Conservation (phyloP, 1,284 basidiomycete species). For the Tilletiopsis washingtonensis region DNA sequence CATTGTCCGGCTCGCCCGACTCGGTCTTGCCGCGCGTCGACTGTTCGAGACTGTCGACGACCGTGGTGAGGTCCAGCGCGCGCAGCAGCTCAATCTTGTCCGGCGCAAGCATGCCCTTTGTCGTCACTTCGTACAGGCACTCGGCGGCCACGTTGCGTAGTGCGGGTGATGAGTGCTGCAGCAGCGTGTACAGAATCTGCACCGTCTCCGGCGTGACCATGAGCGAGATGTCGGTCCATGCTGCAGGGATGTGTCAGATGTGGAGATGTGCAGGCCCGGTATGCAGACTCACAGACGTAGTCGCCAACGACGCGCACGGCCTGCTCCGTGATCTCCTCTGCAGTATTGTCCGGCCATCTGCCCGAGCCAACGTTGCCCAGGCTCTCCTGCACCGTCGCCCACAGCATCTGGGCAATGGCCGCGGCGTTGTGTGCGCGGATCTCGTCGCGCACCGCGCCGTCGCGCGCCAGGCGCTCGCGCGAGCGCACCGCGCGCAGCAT, state of each 20-base stretch:
- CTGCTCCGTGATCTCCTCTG: slow-evolving; percentile 75
- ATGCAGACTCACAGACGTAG: slow-evolving; percentile 71
- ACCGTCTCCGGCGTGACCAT: slow-evolving; percentile 87
- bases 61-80: slow-evolving; percentile 60
- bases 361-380: slow-evolving; percentile 50
- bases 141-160: slow-evolving; percentile 69
- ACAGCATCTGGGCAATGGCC: slow-evolving; percentile 75
- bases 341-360: slow-evolving; percentile 54
- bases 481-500: slow-evolving; percentile 38
- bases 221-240: slow-evolving; percentile 96
- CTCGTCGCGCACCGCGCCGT: slow-evolving; percentile 43
- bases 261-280: not conserved
- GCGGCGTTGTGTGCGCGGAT: slow-evolving; percentile 57
- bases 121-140: slow-evolving; percentile 71
- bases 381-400: slow-evolving; percentile 71
- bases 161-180: slow-evolving; percentile 55
- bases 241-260: slow-evolving; percentile 5
- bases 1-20: slow-evolving; percentile 60
- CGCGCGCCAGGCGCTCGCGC: slow-evolving; percentile 40
- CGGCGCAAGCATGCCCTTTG: slow-evolving; percentile 83
- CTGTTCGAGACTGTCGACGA: slow-evolving; percentile 30
- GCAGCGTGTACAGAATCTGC: slow-evolving; percentile 71
- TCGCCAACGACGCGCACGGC: slow-evolving; percentile 83
- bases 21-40: slow-evolving; percentile 49
- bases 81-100: slow-evolving; percentile 88